These are phyloP conservation scores for Mallotus japonicus DNA, from an alignment of 441 rosid species.

Conservation along the genomic window DNA sequence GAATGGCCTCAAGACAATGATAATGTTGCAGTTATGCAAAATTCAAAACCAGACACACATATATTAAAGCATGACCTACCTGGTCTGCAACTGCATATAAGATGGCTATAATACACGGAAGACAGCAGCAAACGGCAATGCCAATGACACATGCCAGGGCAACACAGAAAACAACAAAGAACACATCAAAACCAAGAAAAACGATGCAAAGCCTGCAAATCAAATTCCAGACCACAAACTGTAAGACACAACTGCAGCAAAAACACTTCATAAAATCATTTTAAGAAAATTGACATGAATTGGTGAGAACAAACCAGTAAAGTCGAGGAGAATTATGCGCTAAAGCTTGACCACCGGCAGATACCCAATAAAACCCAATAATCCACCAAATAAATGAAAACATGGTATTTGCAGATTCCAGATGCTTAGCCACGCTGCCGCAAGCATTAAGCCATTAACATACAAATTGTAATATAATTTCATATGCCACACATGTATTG, in stretches of 20 bases:
- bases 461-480: neutral
- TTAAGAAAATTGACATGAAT: too few species aligned
- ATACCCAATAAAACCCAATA: slow-evolving; percentile 95
- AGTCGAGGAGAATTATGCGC: slow-evolving; percentile 71
- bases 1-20: neutral
- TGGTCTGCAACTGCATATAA: slow-evolving; percentile 95
- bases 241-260: slow-evolving; percentile 19
- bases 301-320: slow-evolving; percentile 60
- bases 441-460: neutral
- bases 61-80: slow-evolving; percentile 44
- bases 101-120: slow-evolving; percentile 96
- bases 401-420: slow-evolving; percentile 92
- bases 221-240: slow-evolving; percentile 19
- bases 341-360: slow-evolving; percentile 82
- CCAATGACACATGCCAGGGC: slow-evolving; percentile 96
- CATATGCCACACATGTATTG: neutral
- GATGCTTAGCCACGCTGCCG: slow-evolving; percentile 67
- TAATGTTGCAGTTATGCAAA: neutral
- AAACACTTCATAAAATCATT: neutral
- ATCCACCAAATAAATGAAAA: slow-evolving; percentile 97
- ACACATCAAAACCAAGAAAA: slow-evolving; percentile 95
- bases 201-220: slow-evolving; percentile 90
- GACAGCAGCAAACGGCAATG: slow-evolving; percentile 97
- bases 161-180: slow-evolving; percentile 95
- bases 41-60: neutral